Conservation (phyloP, 139 green algal species). For the Deuterostichococcus epilithicus region DNA sequence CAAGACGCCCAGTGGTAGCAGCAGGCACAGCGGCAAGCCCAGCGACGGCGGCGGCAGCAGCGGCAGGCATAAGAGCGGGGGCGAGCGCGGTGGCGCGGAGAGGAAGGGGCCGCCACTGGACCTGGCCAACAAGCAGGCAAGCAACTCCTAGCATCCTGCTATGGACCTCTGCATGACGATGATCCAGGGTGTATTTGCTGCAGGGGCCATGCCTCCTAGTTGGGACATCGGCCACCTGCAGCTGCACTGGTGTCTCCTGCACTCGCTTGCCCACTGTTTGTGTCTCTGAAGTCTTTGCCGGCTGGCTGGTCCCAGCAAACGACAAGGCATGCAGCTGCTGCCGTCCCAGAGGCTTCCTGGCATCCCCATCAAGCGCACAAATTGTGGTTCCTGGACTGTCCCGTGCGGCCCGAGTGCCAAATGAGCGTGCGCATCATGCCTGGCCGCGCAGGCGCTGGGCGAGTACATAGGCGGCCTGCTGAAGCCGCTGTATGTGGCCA, state of each 20-base stretch:
- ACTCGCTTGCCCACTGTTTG: too few species aligned
- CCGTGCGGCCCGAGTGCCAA: background rate
- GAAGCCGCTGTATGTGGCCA: constrained; percentile 24
- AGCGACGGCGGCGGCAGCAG: constrained; percentile 4
- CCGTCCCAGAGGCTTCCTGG: too few species aligned
- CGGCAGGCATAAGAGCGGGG: constrained; percentile 6
- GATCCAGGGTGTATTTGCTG: background rate
- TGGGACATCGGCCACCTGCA: too few species aligned
- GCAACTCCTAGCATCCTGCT: constrained; percentile 3
- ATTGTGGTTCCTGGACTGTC: background rate
- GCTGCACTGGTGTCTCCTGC: too few species aligned
- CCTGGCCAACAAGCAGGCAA: constrained; percentile 1
- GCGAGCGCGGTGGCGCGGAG: background rate
- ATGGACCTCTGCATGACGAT: constrained; percentile 6
- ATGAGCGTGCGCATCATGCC: background rate
- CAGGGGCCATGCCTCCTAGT: too few species aligned
- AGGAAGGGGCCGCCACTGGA: background rate
- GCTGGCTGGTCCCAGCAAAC: too few species aligned
- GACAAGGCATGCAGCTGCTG: too few species aligned
- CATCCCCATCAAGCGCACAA: background rate
- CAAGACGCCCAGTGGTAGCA: constrained; percentile 10
- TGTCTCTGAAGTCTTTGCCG: too few species aligned
- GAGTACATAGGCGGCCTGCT: constrained; percentile 23
- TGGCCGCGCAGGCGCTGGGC: background rate
- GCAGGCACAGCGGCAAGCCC: background rate